Percentiles rank a stretch among this genome's conserved stretches.
phyloP scores from a whole-genome alignment of 768 basidiomycete species.

The Chalciporus chontae region DNA sequence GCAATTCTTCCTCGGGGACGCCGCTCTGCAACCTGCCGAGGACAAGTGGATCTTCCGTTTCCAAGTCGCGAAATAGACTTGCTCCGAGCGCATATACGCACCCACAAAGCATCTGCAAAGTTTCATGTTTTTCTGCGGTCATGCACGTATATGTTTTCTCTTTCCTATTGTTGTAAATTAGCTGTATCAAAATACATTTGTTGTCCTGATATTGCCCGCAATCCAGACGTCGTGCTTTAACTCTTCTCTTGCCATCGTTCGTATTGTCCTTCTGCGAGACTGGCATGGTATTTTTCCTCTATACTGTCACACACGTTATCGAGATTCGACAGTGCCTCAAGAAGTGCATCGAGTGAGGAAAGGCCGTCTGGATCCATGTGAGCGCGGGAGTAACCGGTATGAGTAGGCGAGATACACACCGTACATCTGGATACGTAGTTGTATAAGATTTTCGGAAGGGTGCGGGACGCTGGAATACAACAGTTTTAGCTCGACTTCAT shows the following conservation, averaged over 20 bases:
- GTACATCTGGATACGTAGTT: conserved; percentile 99
- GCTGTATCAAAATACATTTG: conserved; percentile 1
- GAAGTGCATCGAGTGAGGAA: conserved; percentile 81
- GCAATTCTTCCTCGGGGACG: conserved; percentile 20
- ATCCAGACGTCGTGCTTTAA: conserved; percentile 24
- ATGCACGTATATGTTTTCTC: not conserved
- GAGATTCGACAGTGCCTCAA: conserved; percentile 72
- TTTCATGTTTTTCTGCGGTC: not conserved
- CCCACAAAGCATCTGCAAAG: not conserved
- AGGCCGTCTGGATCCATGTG: conserved; percentile 59
- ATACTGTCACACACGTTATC: conserved; percentile 72
- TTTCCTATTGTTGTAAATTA: not conserved
- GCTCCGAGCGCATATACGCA: too few relatives aligned
- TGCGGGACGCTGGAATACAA: conserved; percentile 56
- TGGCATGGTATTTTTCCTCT: conserved; percentile 62
- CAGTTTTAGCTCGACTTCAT: not conserved
- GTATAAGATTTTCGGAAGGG: conserved; percentile 95
- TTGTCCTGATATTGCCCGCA: conserved; percentile 3
- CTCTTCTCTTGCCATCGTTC: conserved; percentile 72
- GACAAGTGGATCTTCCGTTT: conserved; percentile 29
- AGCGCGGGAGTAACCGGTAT: not conserved
- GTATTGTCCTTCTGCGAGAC: conserved; percentile 50
- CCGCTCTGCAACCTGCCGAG: conserved; percentile 17
- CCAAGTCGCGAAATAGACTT: conserved; percentile 4
- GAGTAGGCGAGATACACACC: conserved; percentile 52